These are phyloP conservation scores for Microsporum ferrugineum DNA, from an alignment of 2,329 filamentous ascomycete genomes.

Conservation along the genomic window DNA sequence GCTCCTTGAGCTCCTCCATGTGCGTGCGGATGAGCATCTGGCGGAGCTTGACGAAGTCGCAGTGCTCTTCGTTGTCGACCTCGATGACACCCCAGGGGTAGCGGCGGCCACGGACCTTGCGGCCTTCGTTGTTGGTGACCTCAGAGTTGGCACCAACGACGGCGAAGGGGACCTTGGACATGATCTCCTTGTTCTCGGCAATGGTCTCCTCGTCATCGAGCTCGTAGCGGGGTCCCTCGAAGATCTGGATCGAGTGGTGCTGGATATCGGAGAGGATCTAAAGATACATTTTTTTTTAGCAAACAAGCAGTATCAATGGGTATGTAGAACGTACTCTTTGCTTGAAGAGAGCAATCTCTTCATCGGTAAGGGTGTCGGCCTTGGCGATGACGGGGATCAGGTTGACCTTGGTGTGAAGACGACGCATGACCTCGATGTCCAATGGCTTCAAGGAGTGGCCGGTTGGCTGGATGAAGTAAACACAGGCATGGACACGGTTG, in stretches of 20 bases:
- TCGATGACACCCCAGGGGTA: constrained; percentile 99
- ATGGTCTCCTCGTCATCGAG: constrained; percentile 99
- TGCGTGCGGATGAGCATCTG: constrained; percentile 99
- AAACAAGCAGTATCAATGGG: not conserved
- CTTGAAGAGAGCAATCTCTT: constrained; percentile 92
- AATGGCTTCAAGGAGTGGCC: constrained; percentile 97
- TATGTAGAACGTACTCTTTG: constrained; percentile 57
- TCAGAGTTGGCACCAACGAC: constrained; percentile 95
- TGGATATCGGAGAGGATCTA: constrained; percentile 95
- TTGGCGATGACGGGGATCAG: constrained; percentile 98
- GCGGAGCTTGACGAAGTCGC: constrained; percentile 98
- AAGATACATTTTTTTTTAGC: constrained; percentile 3
- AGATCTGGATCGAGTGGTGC: constrained; percentile 96
- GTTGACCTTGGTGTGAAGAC: constrained; percentile 99
- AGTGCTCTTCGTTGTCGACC: constrained; percentile 99
- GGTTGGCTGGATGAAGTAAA: constrained; percentile 99
- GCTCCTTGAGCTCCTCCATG: constrained; percentile 99
- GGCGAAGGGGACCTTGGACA: constrained; percentile 98
- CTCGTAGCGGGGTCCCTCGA: constrained; percentile 96
- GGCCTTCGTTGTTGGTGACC: constrained; percentile 80
- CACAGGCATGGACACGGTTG: constrained; percentile 96
- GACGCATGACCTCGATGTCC: constrained; percentile 98
- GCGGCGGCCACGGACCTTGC: constrained; percentile 86
- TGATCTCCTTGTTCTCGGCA: constrained; percentile 99
- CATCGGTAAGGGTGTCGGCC: constrained; percentile 93